These are phyloP conservation scores for Nemania sp. DNA, from an alignment of 2,329 filamentous ascomycete species.

Conservation along the genomic window DNA sequence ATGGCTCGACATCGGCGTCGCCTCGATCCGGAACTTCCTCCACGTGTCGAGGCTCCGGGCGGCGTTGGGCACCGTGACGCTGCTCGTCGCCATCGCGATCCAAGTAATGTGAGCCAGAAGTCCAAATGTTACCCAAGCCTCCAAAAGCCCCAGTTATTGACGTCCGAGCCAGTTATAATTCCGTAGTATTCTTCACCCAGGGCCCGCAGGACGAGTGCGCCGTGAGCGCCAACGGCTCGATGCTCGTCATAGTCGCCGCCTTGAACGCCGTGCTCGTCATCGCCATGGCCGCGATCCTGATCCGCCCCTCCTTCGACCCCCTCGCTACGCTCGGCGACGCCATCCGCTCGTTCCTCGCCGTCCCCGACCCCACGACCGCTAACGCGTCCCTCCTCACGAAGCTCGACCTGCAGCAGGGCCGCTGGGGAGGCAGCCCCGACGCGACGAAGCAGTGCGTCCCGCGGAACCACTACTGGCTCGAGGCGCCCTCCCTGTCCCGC, in stretches of 20 bases:
- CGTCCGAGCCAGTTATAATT: slow-evolving; percentile 53
- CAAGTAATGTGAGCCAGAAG: slow-evolving; percentile 54
- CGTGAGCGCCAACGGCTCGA: slow-evolving; percentile 49
- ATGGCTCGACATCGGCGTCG: slow-evolving; percentile 60
- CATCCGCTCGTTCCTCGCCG: slow-evolving; percentile 40
- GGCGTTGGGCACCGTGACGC: slow-evolving; percentile 45
- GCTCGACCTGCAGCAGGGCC: slow-evolving; percentile 48
- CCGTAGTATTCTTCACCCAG: slow-evolving; percentile 51
- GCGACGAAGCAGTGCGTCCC: slow-evolving; percentile 51
- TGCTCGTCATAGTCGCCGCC: slow-evolving; percentile 47
- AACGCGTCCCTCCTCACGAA: slow-evolving; percentile 54
- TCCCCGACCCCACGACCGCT: slow-evolving; percentile 39
- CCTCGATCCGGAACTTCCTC: slow-evolving; percentile 55
- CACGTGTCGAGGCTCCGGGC: slow-evolving; percentile 49
- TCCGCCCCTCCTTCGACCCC: slow-evolving; percentile 36
- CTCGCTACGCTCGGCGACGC: slow-evolving; percentile 41
- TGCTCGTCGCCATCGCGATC: slow-evolving; percentile 49
- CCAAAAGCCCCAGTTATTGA: slow-evolving; percentile 7
- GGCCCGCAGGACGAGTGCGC: slow-evolving; percentile 43
- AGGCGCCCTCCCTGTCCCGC: slow-evolving; percentile 47
- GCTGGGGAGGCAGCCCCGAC: slow-evolving; percentile 49
- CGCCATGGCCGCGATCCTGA: slow-evolving; percentile 36
- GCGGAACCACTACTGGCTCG: slow-evolving; percentile 50
- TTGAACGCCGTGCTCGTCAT: slow-evolving; percentile 38
- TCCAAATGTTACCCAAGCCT: not conserved